Percentiles rank a stretch among this genome's conserved stretches.
Evolutionary conservation across 768 basidiomycete species (phyloP).

Genomic region (Boletus bicolor): DNA sequence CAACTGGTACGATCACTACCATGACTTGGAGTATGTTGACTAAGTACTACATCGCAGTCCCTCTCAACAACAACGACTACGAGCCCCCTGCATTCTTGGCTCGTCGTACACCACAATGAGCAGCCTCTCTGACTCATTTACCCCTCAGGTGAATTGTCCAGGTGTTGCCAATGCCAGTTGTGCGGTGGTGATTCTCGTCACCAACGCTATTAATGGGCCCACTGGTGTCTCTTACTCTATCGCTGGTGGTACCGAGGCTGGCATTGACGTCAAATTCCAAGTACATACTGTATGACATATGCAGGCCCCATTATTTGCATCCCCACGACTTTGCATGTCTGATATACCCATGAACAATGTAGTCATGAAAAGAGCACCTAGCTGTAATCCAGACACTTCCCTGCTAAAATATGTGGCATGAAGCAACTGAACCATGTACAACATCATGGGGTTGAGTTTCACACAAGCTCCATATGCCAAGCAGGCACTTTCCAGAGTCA

Average conservation of each 20-base stretch:
- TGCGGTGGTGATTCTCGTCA: too few relatives aligned
- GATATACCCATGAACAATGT: background rate
- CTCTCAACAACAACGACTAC: too few relatives aligned
- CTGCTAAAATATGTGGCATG: background rate
- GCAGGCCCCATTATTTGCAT: background rate
- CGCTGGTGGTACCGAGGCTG: background rate
- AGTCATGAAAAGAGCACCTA: background rate
- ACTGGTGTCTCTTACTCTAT: background rate
- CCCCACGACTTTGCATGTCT: background rate
- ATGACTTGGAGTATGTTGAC: too few relatives aligned
- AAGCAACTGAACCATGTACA: background rate
- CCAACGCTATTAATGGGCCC: background rate
- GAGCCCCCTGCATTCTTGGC: too few relatives aligned
- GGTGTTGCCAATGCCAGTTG: too few relatives aligned
- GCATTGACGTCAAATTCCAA: background rate
- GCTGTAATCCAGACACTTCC: background rate
- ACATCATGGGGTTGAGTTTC: background rate
- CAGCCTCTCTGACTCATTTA: too few relatives aligned
- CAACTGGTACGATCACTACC: too few relatives aligned
- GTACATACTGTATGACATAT: background rate
- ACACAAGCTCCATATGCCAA: background rate
- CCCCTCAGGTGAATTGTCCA: too few relatives aligned
- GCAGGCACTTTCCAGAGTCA: constrained; percentile 13
- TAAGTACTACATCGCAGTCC: too few relatives aligned
- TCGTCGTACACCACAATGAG: too few relatives aligned